Conservation (phyloP, 352 stramenopile species). For the Phytopythium mirpurense region DNA sequence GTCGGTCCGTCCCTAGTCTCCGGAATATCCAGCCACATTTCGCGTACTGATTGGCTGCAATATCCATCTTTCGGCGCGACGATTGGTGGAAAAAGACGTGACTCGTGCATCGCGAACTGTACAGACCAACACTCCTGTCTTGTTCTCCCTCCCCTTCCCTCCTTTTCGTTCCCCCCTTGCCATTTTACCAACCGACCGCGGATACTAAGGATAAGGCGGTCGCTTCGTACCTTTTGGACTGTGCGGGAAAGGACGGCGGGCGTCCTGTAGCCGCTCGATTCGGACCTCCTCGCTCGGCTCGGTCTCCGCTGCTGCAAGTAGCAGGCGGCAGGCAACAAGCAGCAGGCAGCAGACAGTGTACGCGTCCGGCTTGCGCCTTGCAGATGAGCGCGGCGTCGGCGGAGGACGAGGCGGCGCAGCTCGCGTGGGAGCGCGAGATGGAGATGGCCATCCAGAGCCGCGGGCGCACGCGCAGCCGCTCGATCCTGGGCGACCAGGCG, state of each 20-base stretch:
- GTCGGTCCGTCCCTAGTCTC: not conserved
- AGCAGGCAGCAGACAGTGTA: too few species aligned
- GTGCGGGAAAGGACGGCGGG: not conserved
- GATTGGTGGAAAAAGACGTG: slow-evolving; percentile 5
- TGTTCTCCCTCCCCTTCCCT: not conserved
- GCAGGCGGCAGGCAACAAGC: too few species aligned
- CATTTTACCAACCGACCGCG: slow-evolving; percentile 7
- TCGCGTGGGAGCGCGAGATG: slow-evolving; percentile 79
- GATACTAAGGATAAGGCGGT: not conserved
- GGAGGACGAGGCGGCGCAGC: slow-evolving; percentile 42
- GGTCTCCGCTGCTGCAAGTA: too few species aligned
- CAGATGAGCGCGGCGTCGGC: slow-evolving; percentile 8
- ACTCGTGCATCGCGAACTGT: too few species aligned
- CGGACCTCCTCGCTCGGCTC: too few species aligned
- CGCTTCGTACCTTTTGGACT: not conserved
- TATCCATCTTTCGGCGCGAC: not conserved
- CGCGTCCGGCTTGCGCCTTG: too few species aligned
- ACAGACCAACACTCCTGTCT: slow-evolving; percentile 4
- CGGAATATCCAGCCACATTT: slow-evolving; percentile 6
- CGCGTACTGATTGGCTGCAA: slow-evolving; percentile 3
- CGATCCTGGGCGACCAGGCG: slow-evolving; percentile 63
- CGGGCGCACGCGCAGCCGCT: slow-evolving; percentile 72
- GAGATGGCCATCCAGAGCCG: slow-evolving; percentile 66
- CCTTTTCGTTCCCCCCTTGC: not conserved
- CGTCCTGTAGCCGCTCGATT: too few species aligned